Base-by-base conservation (phyloP, 139 green algal genomes). In the Chlamydomonas sphaeroides region DNA sequence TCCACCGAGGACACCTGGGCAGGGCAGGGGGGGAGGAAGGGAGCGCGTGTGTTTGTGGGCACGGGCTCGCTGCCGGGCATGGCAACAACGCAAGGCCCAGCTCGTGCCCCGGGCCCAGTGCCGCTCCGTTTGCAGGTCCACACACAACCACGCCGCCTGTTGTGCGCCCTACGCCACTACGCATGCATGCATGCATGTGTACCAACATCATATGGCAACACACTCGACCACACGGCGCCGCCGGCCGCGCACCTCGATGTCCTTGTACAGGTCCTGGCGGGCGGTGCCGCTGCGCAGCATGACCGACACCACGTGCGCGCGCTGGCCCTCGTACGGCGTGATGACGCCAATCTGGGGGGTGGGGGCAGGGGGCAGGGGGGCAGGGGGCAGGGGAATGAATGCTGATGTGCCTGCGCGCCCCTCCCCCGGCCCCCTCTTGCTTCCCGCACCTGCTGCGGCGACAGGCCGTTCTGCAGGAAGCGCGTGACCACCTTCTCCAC, bases 301-400 rank as follows among this genome's bases (percentile, higher is more conserved):
- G 8, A 88, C 83, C n/a, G 79, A 91, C 26, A 97, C 89, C 15
- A 98, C 88, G 83, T 99, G 95, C 8, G 96, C 96, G 5, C 97
- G 90, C 87, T 99, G 97, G 15, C 97, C 97, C 90, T 99, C 97
- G 84, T 99, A 99, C 23, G 97, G 97, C 0, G 97, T 99, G 89
- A 99, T 98, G 35, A 99, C 95, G 48, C 97, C 97, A 38, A 99
- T 97, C 88, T 98, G 92, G 2, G 71, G 56, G 32, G 68, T 28
- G 30, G 69, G 21, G 4, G 63, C 10, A 48, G 7, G 18, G 63
- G 33, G 21, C 33, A 2, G 21, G 36, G 28, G 21, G n/a, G 61
- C 28, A 67, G n/a, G n/a, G n/a, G 57, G 57, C 49, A 59, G 15
- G 49, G 49, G 49, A 26, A 59, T 59, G n/a, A n/a, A n/a, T n/a